These are phyloP conservation scores for Lachnellula occidentalis DNA, from an alignment of 2,329 filamentous ascomycete species.

Conservation along the genomic window DNA sequence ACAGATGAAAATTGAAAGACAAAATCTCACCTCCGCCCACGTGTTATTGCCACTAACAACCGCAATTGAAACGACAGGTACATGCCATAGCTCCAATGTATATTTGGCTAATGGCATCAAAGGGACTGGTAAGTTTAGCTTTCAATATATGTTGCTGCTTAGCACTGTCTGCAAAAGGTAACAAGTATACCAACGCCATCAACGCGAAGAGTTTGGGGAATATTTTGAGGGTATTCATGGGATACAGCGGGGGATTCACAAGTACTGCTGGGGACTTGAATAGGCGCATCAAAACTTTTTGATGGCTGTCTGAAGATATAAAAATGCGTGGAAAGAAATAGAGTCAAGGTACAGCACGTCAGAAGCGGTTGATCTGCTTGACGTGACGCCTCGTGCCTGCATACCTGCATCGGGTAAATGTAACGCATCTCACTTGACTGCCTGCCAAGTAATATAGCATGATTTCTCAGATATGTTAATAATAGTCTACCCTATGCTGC, in stretches of 20 bases:
- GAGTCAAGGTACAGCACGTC: no score
- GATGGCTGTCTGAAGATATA: not conserved
- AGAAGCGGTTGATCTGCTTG: no score
- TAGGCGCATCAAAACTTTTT: not conserved
- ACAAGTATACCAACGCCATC: not conserved
- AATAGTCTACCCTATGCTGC: slow-evolving; percentile 5
- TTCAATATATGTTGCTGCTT: slow-evolving; percentile 8
- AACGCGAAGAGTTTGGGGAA: not conserved
- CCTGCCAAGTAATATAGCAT: not conserved
- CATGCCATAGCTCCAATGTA: slow-evolving; percentile 38
- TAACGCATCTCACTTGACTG: not conserved
- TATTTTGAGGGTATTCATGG: not conserved
- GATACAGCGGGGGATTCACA: no score
- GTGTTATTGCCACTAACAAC: slow-evolving; percentile 41
- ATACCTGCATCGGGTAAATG: not conserved
- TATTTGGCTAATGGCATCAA: slow-evolving; percentile 24
- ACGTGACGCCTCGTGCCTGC: no score
- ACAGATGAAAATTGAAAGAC: not conserved
- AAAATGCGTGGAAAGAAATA: no score
- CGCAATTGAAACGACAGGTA: slow-evolving; percentile 45
- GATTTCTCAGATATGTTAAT: not conserved
- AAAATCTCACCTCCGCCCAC: slow-evolving; percentile 35
- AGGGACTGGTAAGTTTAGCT: slow-evolving; percentile 6
- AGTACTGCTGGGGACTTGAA: no score
- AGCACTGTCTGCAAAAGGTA: not conserved